Base-by-base conservation (phyloP, 805 yeast genomes). In the Candida chilensis region DNA sequence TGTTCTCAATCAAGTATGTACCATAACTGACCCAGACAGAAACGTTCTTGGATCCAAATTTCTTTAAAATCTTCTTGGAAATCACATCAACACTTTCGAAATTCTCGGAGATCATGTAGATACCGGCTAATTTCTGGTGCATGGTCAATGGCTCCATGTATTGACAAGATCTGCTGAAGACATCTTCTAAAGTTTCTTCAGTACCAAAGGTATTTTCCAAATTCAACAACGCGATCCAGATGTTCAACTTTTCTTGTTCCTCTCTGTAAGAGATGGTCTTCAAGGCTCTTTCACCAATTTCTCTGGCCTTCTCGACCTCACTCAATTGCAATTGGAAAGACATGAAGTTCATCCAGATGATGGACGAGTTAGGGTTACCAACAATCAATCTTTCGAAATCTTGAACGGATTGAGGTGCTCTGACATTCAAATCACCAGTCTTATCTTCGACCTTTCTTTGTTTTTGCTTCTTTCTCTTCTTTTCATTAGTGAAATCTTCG, bases 311-410 rank as follows among this genome's bases (percentile, higher is more conserved):
- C 22, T 90, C 96, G 35, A 87, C 64, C 55, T 92, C 98, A 62
- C 95, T 83, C 38, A 90, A 66, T 55, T 88, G 96, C 39, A 92
- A 67, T 56, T 88, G 95, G 80, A 90, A 92, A 4, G 97, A 88
- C 96, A 92, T 92, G 59, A 83, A 92, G 58, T 88, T 85, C 84
- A 92, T 90, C 98, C 98, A 92, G 34, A 86, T 57, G 20, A 88
- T 72, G 1, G 98, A 90, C 3, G 95, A 85, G 61, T 85, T 81
- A 28, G 98, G 96, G 50, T 82, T 82, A 51, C 96, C 94, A 36
- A 92, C 71, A 32, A 92, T 68, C 40, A 92, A 60, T 47, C 98
- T 76, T 59, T 92, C 99, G 46, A 87, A 92, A 54, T 92, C 99
- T 28, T 77, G 61, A 26, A 76, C 82, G 34, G 96, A 86, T 56